Evolutionary conservation across 441 rosid genomes (phyloP).

Genomic region (Eutrema salsugineum): DNA sequence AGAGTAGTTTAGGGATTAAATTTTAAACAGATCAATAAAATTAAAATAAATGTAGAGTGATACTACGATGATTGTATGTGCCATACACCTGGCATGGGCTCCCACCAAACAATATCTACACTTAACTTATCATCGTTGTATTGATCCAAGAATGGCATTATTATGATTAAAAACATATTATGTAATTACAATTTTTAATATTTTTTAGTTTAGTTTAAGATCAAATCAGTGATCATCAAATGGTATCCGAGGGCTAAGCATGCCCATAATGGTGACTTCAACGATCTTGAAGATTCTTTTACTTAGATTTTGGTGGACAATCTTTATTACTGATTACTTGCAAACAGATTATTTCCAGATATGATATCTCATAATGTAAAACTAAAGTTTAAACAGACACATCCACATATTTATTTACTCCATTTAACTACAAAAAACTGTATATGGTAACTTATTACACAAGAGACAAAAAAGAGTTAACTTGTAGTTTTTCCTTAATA

Average conservation of each 20-base stretch:
- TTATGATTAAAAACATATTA: slow-evolving; percentile 15
- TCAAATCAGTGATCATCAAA: slow-evolving; percentile 11
- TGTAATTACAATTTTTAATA: slow-evolving; percentile 18
- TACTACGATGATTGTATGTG: slow-evolving; percentile 7
- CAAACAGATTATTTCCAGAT: not conserved
- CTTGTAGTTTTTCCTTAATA: no score
- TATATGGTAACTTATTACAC: no score
- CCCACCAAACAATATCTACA: slow-evolving; percentile 19
- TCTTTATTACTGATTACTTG: not conserved
- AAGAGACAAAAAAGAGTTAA: no score
- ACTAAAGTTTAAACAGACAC: not conserved
- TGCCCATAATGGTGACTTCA: not conserved
- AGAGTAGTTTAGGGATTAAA: no score
- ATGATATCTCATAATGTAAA: not conserved
- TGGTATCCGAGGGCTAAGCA: slow-evolving; percentile 18
- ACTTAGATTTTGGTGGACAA: not conserved
- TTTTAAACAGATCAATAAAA: no score
- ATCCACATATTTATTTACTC: not conserved
- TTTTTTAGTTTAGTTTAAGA: not conserved
- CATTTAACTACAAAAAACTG: no score
- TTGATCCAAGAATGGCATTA: slow-evolving; percentile 29
- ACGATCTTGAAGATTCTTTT: not conserved
- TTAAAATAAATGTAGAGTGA: not conserved
- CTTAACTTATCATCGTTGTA: slow-evolving; percentile 16
- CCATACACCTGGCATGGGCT: slow-evolving; percentile 20